Conservation (phyloP, 352 stramenopile species). For the Phytophthora rubi region DNA sequence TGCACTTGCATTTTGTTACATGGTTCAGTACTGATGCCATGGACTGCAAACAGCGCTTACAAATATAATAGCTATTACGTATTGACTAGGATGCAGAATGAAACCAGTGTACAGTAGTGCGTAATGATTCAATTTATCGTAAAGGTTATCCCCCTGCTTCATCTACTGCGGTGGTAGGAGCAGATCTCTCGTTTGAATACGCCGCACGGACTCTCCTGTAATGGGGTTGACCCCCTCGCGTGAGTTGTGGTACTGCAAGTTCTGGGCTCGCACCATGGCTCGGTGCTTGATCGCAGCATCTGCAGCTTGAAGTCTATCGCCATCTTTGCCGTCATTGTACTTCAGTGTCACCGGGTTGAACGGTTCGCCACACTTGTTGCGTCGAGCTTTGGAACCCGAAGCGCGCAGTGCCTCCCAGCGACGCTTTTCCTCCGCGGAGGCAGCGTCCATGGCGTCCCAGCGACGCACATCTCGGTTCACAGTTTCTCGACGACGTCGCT, state of each 20-base stretch:
- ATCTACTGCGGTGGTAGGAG: conserved; percentile 46
- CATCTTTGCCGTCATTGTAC: conserved; percentile 89
- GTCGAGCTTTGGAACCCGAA: conserved; percentile 79
- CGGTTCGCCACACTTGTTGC: conserved; percentile 86
- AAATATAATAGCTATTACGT: too few species aligned
- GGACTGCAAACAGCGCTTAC: too few species aligned
- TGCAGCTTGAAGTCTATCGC: conserved; percentile 64
- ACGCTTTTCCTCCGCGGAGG: conserved; percentile 69
- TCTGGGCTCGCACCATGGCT: conserved; percentile 76
- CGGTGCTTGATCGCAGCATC: conserved; percentile 80
- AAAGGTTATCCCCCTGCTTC: too few species aligned
- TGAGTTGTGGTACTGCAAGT: conserved; percentile 85
- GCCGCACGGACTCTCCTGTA: conserved; percentile 69
- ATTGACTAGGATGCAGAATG: too few species aligned
- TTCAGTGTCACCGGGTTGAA: conserved; percentile 91
- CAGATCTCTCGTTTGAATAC: conserved; percentile 56
- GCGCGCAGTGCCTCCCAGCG: conserved; percentile 64
- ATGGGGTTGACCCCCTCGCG: conserved; percentile 87
- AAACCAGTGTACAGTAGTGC: too few species aligned
- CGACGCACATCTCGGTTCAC: conserved; percentile 80
- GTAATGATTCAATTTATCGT: too few species aligned
- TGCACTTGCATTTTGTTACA: too few species aligned
- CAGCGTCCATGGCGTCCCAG: conserved; percentile 86
- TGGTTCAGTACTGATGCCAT: too few species aligned
- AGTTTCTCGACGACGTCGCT: conserved; percentile 62